phyloP scores from a whole-genome alignment of 208 protist species.

The Leptomonas seymouri region DNA sequence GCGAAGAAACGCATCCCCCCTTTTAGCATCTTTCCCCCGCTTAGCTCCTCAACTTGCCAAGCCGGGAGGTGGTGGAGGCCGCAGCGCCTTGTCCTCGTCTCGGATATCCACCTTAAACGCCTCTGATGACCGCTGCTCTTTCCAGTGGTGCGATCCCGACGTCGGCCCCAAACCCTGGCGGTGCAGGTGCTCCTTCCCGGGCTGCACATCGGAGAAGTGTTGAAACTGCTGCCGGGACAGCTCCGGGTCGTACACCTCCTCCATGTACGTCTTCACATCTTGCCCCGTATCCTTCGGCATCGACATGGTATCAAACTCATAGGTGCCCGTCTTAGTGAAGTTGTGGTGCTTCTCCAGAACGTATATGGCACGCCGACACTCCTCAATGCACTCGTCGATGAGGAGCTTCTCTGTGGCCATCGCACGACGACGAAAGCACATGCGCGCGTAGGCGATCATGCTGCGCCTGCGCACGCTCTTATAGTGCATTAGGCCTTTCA shows the following conservation, averaged over 20 bases:
- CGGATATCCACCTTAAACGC: slow-evolving; percentile 74
- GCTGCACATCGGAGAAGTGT: slow-evolving; percentile 84
- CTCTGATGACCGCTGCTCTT: slow-evolving; percentile 53
- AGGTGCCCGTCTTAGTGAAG: slow-evolving; percentile 73
- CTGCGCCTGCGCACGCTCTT: slow-evolving; percentile 79
- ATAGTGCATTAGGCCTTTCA: slow-evolving; percentile 82
- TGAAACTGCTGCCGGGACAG: slow-evolving; percentile 84
- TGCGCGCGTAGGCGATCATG: slow-evolving; percentile 83
- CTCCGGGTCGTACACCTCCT: slow-evolving; percentile 91
- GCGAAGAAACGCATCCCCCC: not conserved
- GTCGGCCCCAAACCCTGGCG: slow-evolving; percentile 71
- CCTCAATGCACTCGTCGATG: slow-evolving; percentile 90
- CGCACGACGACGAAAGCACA: slow-evolving; percentile 75
- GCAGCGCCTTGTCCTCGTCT: slow-evolving; percentile 81
- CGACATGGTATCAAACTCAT: slow-evolving; percentile 88
- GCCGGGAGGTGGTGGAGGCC: slow-evolving; percentile 76
- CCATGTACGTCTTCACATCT: slow-evolving; percentile 92
- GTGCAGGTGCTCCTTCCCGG: slow-evolving; percentile 73
- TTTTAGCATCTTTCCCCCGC: not conserved
- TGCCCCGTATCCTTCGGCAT: slow-evolving; percentile 90
- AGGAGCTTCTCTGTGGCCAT: slow-evolving; percentile 85
- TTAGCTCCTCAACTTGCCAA: slow-evolving; percentile 33
- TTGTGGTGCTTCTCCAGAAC: slow-evolving; percentile 86
- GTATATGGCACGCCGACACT: slow-evolving; percentile 81
- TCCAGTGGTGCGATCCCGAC: slow-evolving; percentile 73